Base-by-base conservation (phyloP, 139 green algal genomes). In the Zygnema cylindricum region DNA sequence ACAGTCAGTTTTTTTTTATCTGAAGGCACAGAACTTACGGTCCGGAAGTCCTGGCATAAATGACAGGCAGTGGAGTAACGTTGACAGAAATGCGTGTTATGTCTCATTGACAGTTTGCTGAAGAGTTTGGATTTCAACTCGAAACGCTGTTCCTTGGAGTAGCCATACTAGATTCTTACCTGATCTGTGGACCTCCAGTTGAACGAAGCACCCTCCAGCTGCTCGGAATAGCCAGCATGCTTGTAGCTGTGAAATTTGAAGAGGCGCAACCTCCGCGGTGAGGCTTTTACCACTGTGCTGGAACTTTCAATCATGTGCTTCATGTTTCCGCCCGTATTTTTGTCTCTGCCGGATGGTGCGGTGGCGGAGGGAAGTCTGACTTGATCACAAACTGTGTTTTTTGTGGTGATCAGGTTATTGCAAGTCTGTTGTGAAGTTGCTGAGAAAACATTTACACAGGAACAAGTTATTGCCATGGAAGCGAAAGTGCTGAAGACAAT, bases 61-160 rank as follows among this genome's bases (percentile, higher is more conserved):
- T n/a, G n/a, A n/a, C n/a, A n/a, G n/a, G n/a, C n/a, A n/a, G n/a
- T n/a, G n/a, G n/a, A n/a, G n/a, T n/a, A n/a, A n/a, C n/a, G n/a
- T n/a, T n/a, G n/a, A n/a, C n/a, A n/a, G n/a, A n/a, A n/a, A n/a
- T n/a, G n/a, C n/a, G n/a, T n/a, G n/a, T n/a, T n/a, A n/a, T n/a
- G n/a, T 2, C 71, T 79, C 25, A 33, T 39, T 77, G 76, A 22
- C 86, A 91, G 86, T 91, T 91, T 83, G 54, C 81, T 1, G 81
- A 69, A 21, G 86, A 86, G 32, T 91, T 91, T 75, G 55, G 69
- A 16, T 54, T 91, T 35, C 79, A 90, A 36, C n/a, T n/a, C 1
- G 86, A 91, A 23, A 89, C 86, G 0, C 54, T 91, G n/a, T 91
- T 89, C 35, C 86, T 87, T 43, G 43, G 82, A n/a, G 86, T 91